These are phyloP conservation scores for Anastatica hierochuntica DNA, from an alignment of 345 rosid genomes.

Conservation along the genomic window DNA sequence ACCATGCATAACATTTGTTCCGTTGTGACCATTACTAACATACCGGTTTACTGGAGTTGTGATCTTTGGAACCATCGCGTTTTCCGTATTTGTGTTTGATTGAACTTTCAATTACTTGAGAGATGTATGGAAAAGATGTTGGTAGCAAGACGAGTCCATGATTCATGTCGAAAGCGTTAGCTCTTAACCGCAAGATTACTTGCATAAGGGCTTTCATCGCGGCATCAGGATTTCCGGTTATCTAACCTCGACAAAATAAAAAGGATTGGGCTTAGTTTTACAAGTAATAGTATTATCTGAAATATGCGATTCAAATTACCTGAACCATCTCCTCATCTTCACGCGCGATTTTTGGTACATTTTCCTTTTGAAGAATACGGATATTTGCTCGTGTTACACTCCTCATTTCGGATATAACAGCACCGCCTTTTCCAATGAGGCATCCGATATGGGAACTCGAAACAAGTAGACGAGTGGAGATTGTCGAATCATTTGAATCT, in stretches of 20 bases:
- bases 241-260: constrained; percentile 24
- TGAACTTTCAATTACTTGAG: constrained; percentile 36
- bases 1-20: neutral
- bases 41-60: constrained; percentile 46
- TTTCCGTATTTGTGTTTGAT: constrained; percentile 36
- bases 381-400: constrained; percentile 47
- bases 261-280: neutral
- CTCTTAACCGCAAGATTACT: constrained; percentile 49
- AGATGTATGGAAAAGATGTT: constrained; percentile 49
- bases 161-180: constrained; percentile 58
- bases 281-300: neutral
- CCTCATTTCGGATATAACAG: constrained; percentile 69
- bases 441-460: constrained; percentile 65
- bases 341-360: constrained; percentile 50
- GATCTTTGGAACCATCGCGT: constrained; percentile 37
- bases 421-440: constrained; percentile 70
- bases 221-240: constrained; percentile 58
- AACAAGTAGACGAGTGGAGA: constrained; percentile 60
- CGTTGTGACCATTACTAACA: neutral
- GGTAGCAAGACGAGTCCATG: constrained; percentile 42
- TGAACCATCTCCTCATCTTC: constrained; percentile 70
- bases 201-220: constrained; percentile 65
- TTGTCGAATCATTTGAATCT: constrained; percentile 45
- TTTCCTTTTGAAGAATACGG: constrained; percentile 46
- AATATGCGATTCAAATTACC: constrained; percentile 18